Evolutionary conservation across 2,329 filamentous ascomycete genomes (phyloP).

Genomic region (Pestalotiopsis sp.): DNA sequence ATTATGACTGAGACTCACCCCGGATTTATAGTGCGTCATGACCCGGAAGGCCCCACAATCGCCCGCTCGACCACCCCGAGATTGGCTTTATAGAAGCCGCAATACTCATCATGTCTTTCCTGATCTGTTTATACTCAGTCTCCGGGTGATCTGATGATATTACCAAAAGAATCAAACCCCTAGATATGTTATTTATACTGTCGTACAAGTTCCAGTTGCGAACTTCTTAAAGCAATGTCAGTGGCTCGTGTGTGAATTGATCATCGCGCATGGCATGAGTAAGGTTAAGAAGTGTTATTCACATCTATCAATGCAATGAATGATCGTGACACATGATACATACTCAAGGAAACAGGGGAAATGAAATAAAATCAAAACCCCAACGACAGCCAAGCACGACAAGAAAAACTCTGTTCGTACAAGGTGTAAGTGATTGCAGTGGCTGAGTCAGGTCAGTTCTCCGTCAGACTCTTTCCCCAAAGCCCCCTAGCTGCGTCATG

Average conservation of each 20-base stretch:
- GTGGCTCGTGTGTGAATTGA: no score
- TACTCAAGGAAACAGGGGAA: background rate
- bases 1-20: background rate
- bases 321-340: background rate
- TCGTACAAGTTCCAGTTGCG: no score
- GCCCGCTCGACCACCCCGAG: background rate
- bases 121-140: background rate
- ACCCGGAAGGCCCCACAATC: background rate
- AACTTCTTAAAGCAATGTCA: no score
- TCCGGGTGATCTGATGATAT: background rate
- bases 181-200: no score
- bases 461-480: no score
- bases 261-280: no score
- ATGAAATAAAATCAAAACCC: background rate
- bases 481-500: constrained; percentile 12
- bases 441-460: background rate
- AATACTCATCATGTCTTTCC: background rate
- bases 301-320: no score
- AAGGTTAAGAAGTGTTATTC: no score
- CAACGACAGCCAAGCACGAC: background rate
- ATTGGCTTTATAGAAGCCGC: background rate
- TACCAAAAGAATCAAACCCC: no score
- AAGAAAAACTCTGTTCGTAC: background rate
- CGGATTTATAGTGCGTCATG: background rate
- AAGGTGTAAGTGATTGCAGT: background rate